Percentiles rank a stretch among this genome's conserved stretches.
Evolutionary conservation across 2,329 filamentous ascomycete genomes (phyloP).

Genomic region (Fusarium scirpi): DNA sequence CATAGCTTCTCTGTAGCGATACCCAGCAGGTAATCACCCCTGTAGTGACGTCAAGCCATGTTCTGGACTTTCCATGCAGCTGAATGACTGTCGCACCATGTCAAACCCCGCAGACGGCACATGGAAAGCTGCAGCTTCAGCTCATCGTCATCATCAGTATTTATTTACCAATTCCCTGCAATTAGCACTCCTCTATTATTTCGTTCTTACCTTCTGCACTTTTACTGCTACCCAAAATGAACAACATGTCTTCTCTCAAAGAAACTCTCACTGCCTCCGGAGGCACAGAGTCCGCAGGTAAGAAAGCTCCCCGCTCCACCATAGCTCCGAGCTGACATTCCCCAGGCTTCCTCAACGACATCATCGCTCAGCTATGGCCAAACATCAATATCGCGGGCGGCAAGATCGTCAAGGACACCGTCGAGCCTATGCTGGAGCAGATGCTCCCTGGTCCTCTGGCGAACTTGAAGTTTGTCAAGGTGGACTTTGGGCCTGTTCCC

Average conservation of each 20-base stretch:
- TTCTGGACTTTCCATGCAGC: neutral
- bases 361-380: constrained; percentile 45
- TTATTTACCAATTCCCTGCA: neutral
- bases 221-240: constrained; percentile 25
- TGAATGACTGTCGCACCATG: constrained; percentile 1
- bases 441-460: constrained; percentile 44
- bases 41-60: constrained; percentile 25
- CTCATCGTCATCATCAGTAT: constrained; percentile 17
- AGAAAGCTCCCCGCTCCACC: neutral
- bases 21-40: constrained; percentile 12
- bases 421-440: constrained; percentile 43
- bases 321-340: constrained; percentile 22
- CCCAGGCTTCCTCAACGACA: constrained; percentile 45
- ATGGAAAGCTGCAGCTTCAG: constrained; percentile 1
- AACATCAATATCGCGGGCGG: constrained; percentile 46
- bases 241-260: constrained; percentile 40
- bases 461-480: constrained; percentile 40
- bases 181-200: neutral
- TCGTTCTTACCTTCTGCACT: accelerated
- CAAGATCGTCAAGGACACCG: constrained; percentile 40
- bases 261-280: constrained; percentile 45
- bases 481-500: constrained; percentile 40
- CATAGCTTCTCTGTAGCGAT: neutral
- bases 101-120: constrained; percentile 20
- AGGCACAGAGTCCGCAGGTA: constrained; percentile 45